Evolutionary conservation across 495 filamentous ascomycete species (phyloP), one percentile per base, ranked within the genome.

Genomic region (Aspergillus nidulans): DNA sequence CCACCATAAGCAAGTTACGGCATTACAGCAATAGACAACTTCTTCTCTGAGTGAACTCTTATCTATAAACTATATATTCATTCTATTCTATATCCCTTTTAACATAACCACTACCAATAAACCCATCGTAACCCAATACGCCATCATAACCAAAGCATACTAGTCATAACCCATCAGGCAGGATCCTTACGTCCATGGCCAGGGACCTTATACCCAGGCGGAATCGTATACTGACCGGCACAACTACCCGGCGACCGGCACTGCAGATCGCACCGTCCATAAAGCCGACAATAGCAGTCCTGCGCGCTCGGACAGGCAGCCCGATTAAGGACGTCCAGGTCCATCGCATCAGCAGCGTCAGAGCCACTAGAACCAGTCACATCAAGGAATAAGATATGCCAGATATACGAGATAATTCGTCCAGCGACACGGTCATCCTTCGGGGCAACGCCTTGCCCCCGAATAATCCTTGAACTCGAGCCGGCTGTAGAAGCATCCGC

Each of bases 311-410:
- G 73, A 57, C 73, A 77, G 25, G 72, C 66, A 34, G 59, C 54
- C 19, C 41, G 34, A 59, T 77, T 75, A 20, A 77, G 55, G n/a
- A 56, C 49, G 53, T 75, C 69, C 20, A 85, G 66, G 26, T 77
- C 67, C 25, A 79, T 63, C 16, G 68, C 70, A 3, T 57, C 61
- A 46, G 57, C 45, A 7, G 44, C 30, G 4, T 34, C 30, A 34
- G 3, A 6, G 6, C 30, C 30, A 34, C 6, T 34, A 28, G 42
- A 25, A 5, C 48, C 16, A 19, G 21, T 42, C 32, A 69, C 53
- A 75, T 72, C 76, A 34, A 81, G 58, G 53, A 76, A 76, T 30
- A 77, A 21, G 39, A 75, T 72, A 58, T 77, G 73, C 73, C 71
- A 77, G 60, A 63, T 1, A 54, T 76, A 77, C 4, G 70, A 73